A percentile compares a stretch with the other conserved stretches of the same genome.
These are phyloP conservation scores for Starmera stellimalicola DNA, from an alignment of 1,139 yeast genomes.

Conservation along the genomic window DNA sequence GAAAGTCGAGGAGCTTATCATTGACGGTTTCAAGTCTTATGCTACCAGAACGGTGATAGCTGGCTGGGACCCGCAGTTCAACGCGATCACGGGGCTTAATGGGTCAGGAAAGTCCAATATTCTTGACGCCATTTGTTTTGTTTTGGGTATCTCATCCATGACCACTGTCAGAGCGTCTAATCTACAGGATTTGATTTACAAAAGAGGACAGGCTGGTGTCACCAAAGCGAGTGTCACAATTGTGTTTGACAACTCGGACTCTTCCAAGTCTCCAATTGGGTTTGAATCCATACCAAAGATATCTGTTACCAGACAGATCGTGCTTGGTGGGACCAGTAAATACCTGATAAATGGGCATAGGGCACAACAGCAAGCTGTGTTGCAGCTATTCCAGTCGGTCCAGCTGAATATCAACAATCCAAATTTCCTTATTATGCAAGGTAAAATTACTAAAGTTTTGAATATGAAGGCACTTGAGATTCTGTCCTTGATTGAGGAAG, in stretches of 20 bases:
- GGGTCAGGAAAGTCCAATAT: conserved; percentile 97
- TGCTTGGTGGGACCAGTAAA: conserved; percentile 86
- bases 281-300: conserved; percentile 74
- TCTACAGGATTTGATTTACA: conserved; percentile 87
- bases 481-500: conserved; percentile 88
- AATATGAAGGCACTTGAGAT: conserved; percentile 94
- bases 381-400: conserved; percentile 85
- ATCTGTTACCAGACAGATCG: conserved; percentile 86
- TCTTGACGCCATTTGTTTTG: conserved; percentile 94
- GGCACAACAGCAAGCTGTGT: conserved; percentile 90
- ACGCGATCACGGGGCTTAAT: conserved; percentile 94
- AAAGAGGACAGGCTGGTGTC: conserved; percentile 97
- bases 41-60: conserved; percentile 95
- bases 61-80: conserved; percentile 93
- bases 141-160: conserved; percentile 94
- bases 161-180: conserved; percentile 88
- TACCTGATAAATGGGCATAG: conserved; percentile 92
- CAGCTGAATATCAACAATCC: conserved; percentile 96
- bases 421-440: conserved; percentile 96
- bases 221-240: conserved; percentile 96
- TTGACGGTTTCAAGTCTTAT: conserved; percentile 96
- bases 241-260: conserved; percentile 81
- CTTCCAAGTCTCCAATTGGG: conserved; percentile 74
- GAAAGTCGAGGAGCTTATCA: conserved; percentile 91
- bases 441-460: conserved; percentile 91